phyloP scores from a whole-genome alignment of 495 filamentous ascomycete species.

The Chaetomium tenue region DNA sequence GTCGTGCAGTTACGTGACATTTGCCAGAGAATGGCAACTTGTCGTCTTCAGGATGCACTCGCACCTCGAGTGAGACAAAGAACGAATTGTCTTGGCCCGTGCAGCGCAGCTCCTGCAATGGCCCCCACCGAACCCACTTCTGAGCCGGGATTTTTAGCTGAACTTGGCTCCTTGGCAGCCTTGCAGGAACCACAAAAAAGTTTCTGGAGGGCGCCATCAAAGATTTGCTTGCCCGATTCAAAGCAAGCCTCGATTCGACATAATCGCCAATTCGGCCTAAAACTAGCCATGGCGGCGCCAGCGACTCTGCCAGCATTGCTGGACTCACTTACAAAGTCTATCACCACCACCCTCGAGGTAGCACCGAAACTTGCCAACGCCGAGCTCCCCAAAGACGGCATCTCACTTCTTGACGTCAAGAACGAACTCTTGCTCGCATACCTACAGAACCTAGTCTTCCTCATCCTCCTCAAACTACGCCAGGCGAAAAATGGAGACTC shows the following conservation, averaged over 20 bases:
- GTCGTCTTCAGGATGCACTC: constrained; percentile 14
- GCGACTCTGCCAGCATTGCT: constrained; percentile 58
- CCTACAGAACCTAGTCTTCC: constrained; percentile 87
- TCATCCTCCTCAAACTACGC: constrained; percentile 79
- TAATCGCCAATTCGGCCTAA: background rate
- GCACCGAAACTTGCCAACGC: constrained; percentile 58
- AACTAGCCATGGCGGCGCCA: constrained; percentile 45
- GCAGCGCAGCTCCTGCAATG: background rate
- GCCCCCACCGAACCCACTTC: background rate
- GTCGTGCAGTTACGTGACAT: background rate
- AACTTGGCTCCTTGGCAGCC: constrained; percentile 8
- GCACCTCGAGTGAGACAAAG: background rate
- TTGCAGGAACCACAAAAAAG: constrained; percentile 22
- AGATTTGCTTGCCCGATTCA: constrained; percentile 3
- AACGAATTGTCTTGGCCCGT: constrained; percentile 3
- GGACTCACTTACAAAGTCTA: constrained; percentile 60
- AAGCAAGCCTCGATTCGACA: background rate
- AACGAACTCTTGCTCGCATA: constrained; percentile 95
- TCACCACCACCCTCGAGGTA: constrained; percentile 59
- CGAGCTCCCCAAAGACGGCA: constrained; percentile 71
- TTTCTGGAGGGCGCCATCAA: constrained; percentile 1
- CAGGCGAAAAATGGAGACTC: constrained; percentile 45
- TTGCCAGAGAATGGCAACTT: constrained; percentile 3
- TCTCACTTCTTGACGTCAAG: constrained; percentile 91
- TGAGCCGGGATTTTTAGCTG: background rate